Conservation (phyloP, 805 yeast species). For the Wickerhamiella hasegawae region DNA sequence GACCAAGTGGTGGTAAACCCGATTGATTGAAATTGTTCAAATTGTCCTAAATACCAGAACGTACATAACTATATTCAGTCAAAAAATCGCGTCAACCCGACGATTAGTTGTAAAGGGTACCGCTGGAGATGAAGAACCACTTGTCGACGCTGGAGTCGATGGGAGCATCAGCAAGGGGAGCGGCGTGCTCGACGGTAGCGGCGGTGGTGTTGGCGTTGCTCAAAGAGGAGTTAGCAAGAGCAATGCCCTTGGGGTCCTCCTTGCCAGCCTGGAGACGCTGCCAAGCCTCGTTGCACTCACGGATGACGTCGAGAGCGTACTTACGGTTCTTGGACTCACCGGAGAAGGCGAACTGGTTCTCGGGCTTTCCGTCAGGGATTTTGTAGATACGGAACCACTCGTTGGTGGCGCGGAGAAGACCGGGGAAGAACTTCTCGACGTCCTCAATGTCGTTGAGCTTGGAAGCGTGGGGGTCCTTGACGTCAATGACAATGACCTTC, state of each 20-base stretch:
- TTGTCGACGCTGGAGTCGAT: conserved; percentile 93
- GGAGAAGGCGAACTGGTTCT: conserved; percentile 89
- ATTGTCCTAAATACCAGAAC: too few species aligned
- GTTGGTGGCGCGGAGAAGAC: conserved; percentile 80
- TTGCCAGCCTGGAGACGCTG: conserved; percentile 52
- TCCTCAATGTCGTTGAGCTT: conserved; percentile 83
- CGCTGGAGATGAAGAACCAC: conserved; percentile 84
- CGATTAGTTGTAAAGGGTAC: conserved; percentile 12
- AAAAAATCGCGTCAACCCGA: not conserved
- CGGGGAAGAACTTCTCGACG: conserved; percentile 80
- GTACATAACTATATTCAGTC: too few species aligned
- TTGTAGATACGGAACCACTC: conserved; percentile 98
- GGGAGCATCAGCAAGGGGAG: conserved; percentile 73
- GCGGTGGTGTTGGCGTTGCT: conserved; percentile 21
- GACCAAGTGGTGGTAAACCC: too few species aligned
- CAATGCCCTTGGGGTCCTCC: conserved; percentile 47
- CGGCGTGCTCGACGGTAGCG: conserved; percentile 41
- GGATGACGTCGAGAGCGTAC: conserved; percentile 71
- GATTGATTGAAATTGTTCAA: too few species aligned
- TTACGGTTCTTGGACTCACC: conserved; percentile 80
- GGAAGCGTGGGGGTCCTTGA: conserved; percentile 76
- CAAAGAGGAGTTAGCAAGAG: conserved; percentile 63
- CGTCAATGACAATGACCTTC: conserved; percentile 84
- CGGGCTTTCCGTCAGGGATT: conserved; percentile 95
- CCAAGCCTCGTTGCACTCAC: conserved; percentile 81